Evolutionary conservation across 768 basidiomycete species (phyloP), one percentile per base, ranked within the genome.

Genomic region (Flagelloscypha sp.): DNA sequence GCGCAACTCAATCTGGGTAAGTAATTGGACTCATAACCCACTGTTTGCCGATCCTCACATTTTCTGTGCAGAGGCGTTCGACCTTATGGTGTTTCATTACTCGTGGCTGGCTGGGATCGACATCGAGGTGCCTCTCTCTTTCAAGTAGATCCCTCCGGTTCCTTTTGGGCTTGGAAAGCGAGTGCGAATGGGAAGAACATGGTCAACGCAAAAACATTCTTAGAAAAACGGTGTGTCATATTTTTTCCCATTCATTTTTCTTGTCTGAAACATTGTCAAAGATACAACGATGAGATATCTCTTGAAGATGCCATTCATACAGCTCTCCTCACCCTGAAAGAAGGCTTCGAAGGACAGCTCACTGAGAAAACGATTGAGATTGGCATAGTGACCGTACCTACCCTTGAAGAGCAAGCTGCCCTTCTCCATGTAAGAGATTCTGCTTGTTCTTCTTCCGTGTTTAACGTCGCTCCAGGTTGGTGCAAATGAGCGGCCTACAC

Each of bases 301-400:
- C 66, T 98, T 39, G 94, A 97, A 63, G 95, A 97, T 57, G 95
- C 94, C 22, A 98, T 98, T 46, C 95, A 99, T 61, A 99, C 95
- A 9, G 95, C 95, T 22, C 76, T 99, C 19, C 63, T 99, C 46
- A 99, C 95, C 23, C 68, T 98, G 46, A 98, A 99, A 63, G 95
- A 98, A 63, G 93, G 95, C 3, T 99, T 98, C 50, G 95, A 99
- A 61, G 95, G 95, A n/a, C 88, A 97, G 55, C 97, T 99, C 94
- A 97, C 94, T 19, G 95, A 97, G 64, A 93, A 95, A 68, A 99
- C 95, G 30, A 95, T 99, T 53, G 95, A 99, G 65, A 89, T 99
- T 34, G 95, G 95, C 22, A 80, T 99, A 25, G 76, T 98, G 45
- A 94, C 90, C 33, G 84, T 93, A 11, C 88, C 90, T 6, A 84